Evolutionary conservation across 2,329 filamentous ascomycete species (phyloP).

Genomic region (Eutypa lata): DNA sequence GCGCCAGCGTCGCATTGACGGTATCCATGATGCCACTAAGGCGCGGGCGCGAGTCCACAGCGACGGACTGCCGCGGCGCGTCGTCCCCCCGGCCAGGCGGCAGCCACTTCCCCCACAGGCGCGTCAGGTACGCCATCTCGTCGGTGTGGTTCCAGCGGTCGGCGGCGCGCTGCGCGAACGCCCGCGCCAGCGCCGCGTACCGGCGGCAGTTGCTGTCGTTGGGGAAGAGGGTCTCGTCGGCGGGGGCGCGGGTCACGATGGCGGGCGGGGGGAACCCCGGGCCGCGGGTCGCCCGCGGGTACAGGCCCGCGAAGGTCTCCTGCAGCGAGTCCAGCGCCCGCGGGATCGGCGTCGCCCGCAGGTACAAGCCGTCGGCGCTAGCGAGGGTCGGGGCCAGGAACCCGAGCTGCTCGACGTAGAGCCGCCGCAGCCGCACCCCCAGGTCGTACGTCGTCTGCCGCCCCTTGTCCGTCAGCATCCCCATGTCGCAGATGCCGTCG

Average conservation of each 20-base stretch:
- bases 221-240: slow-evolving; percentile 76
- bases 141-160: slow-evolving; percentile 71
- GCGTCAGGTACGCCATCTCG: slow-evolving; percentile 82
- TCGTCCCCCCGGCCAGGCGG: slow-evolving; percentile 36
- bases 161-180: slow-evolving; percentile 70
- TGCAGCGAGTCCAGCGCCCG: slow-evolving; percentile 76
- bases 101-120: slow-evolving; percentile 81
- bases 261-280: slow-evolving; percentile 56
- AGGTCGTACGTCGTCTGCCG: slow-evolving; percentile 69
- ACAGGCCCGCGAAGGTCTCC: slow-evolving; percentile 72
- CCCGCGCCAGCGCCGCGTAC: slow-evolving; percentile 65
- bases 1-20: slow-evolving; percentile 82
- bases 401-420: slow-evolving; percentile 72
- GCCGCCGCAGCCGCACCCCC: slow-evolving; percentile 62
- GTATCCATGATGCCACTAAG: slow-evolving; percentile 93
- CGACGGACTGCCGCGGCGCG: slow-evolving; percentile 56
- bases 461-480: slow-evolving; percentile 74
- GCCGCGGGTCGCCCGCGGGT: slow-evolving; percentile 51
- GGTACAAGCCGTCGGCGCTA: slow-evolving; percentile 60
- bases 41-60: slow-evolving; percentile 79
- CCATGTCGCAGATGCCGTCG: slow-evolving; percentile 77
- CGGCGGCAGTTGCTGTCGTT: slow-evolving; percentile 73
- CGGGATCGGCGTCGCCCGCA: slow-evolving; percentile 71
- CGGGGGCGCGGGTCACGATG: slow-evolving; percentile 61
- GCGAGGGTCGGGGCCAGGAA: slow-evolving; percentile 63